phyloP scores from a whole-genome alignment of 2,329 filamentous ascomycete species.

The Paraphaeosphaeria minitans region DNA sequence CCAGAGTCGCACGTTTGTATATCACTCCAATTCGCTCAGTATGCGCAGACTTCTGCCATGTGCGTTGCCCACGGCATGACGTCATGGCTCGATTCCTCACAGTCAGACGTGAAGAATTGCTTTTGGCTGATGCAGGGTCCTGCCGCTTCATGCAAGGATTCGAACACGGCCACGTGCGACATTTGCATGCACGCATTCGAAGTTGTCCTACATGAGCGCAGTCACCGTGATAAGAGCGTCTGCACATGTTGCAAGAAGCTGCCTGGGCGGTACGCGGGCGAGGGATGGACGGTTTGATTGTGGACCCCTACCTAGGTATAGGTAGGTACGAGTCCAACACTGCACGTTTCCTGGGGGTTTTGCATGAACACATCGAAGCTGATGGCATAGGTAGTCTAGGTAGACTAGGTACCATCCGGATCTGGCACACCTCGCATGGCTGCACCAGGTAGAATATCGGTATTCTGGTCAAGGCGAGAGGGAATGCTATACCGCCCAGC shows the following conservation, averaged over 20 bases:
- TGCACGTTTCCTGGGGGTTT: no score
- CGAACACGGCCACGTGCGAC: background rate
- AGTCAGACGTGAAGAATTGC: background rate
- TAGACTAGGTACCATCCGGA: no score
- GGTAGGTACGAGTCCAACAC: no score
- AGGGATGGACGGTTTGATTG: no score
- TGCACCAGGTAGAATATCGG: no score
- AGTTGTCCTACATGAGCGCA: background rate
- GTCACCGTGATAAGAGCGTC: background rate
- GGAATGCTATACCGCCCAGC: no score
- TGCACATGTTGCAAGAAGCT: background rate
- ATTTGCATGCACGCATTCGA: background rate
- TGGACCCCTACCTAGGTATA: no score
- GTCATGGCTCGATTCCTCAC: constrained; percentile 20
- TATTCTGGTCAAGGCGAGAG: no score
- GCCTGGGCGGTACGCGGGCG: no score
- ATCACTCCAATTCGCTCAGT: background rate
- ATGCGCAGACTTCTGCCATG: background rate
- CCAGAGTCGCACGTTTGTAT: background rate
- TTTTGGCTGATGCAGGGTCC: background rate
- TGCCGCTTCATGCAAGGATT: constrained; percentile 6
- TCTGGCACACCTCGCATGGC: no score
- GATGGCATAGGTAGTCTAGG: no score
- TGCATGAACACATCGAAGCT: no score
- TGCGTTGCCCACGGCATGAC: constrained; percentile 23